Base-by-base conservation (phyloP, 164 flowering plant species). In the Santalum album region DNA sequence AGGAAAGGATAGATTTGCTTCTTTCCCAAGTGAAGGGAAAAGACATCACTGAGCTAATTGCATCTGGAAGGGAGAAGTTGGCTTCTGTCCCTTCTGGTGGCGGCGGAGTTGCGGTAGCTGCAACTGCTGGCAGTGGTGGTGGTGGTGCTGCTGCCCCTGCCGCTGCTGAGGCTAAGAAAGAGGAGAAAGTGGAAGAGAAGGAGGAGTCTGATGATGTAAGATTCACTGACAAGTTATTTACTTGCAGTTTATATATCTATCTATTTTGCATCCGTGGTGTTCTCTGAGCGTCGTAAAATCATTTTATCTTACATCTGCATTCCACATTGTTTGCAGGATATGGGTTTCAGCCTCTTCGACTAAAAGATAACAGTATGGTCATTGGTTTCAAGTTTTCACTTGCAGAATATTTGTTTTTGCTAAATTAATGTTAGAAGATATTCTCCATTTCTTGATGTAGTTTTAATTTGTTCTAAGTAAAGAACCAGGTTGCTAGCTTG, bases 31-130 rank as follows among this genome's bases (percentile, higher is more conserved):
- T 86, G 2, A 62, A 74, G 63, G 94, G 91, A 0, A 88, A 86
- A 51, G 86, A 88, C 27, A 58, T 86, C 22, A 69, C 82, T 0
- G 96, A 88, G 59, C 73, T 88, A 16, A 75, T 88, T 69, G 94
- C 94, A 19, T 34, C 79, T 25, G 94, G 96, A 44, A 74, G 89
- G 67, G 94, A 82, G 62, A 88, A 88, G 78, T 54, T 83, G 59
- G 96, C 96, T 46, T 80, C 94, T 1, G 91, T 86, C 1, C 96
- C 96, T 0, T 54, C 79, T 23, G 88, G 90, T 58, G 96, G 58
- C 17, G 81, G 57, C 3, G 79, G 45, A 65, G 72, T 60, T 1
- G 74, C 55, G 0, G 68, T 72, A 2, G 74, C 74, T 1, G 26
- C 75, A 23, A 67, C 61, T 51, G 82, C 65, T n/a, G n/a, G n/a